Evolutionary conservation across 805 yeast genomes (phyloP).

Genomic region (Jamesozyma piceae): DNA sequence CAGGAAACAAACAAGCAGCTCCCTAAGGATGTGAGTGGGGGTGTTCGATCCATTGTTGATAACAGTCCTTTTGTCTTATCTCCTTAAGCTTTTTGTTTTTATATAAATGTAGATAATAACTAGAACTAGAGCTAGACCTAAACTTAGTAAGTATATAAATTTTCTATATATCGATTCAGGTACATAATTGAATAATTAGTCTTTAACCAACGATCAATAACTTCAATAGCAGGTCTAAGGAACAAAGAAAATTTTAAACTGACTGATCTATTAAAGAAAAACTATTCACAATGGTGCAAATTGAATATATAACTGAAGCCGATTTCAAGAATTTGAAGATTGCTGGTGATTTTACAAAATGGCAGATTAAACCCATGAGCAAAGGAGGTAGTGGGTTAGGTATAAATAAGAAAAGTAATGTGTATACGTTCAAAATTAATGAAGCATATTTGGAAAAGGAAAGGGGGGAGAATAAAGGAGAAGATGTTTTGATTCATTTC

Average conservation of each 20-base stretch:
- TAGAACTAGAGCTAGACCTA: too few species aligned
- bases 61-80: too few species aligned
- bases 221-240: too few species aligned
- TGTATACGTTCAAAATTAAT: conserved; percentile 10
- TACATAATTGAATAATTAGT: too few species aligned
- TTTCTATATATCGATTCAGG: too few species aligned
- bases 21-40: too few species aligned
- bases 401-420: background rate
- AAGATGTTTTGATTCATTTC: conserved; percentile 12
- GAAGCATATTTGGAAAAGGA: background rate
- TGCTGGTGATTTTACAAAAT: conserved; percentile 33
- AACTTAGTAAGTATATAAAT: too few species aligned
- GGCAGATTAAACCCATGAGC: conserved; percentile 24
- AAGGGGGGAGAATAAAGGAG: conserved; percentile 1
- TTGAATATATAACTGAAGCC: conserved; percentile 1
- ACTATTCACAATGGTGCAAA: conserved; percentile 3
- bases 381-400: background rate
- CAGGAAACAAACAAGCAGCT: background rate
- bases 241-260: too few species aligned
- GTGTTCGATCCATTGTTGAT: too few species aligned
- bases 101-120: too few species aligned
- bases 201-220: too few species aligned
- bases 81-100: too few species aligned
- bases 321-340: conserved; percentile 20
- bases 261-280: background rate